Evolutionary conservation across 805 yeast genomes (phyloP).

Genomic region (Jamesozyma piceae): DNA sequence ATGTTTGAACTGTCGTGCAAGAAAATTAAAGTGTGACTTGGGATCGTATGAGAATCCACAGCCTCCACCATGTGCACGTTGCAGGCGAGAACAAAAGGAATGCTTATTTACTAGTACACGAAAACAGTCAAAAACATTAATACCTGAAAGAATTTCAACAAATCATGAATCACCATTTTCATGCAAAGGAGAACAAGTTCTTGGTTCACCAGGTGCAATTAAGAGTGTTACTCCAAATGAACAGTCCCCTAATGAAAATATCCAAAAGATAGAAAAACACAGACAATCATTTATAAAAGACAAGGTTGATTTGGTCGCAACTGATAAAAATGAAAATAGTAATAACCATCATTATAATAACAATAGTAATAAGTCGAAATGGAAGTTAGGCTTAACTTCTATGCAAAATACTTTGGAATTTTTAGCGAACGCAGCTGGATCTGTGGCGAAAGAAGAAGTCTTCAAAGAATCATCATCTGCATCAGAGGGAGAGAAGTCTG

Average conservation of each 20-base stretch:
- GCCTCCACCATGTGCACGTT: conserved; percentile 78
- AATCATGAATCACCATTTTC: not conserved
- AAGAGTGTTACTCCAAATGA: too few species aligned
- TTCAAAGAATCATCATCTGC: conserved; percentile 19
- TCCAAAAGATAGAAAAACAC: too few species aligned
- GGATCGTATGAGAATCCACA: conserved; percentile 66
- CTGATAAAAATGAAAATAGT: too few species aligned
- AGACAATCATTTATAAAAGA: too few species aligned
- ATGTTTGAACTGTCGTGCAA: conserved; percentile 72
- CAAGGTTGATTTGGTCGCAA: too few species aligned
- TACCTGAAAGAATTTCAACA: not conserved
- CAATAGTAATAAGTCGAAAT: conserved; percentile 5
- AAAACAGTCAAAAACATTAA: not conserved
- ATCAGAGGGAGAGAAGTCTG: not conserved
- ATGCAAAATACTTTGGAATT: conserved; percentile 59
- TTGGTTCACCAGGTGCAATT: too few species aligned
- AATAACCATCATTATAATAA: too few species aligned
- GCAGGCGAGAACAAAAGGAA: conserved; percentile 71
- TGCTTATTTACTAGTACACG: conserved; percentile 34
- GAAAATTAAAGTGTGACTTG: conserved; percentile 80
- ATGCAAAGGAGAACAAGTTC: not conserved
- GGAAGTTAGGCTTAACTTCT: conserved; percentile 26
- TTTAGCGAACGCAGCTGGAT: conserved; percentile 71
- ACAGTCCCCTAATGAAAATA: too few species aligned
- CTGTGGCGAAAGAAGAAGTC: conserved; percentile 38